Evolutionary conservation across 306 rosid species (phyloP).

Genomic region (apple (Malus domestica)): ASM211411v1 NC_041793.1:30615001-30615500

Average conservation of each 20-base stretch:
- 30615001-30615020: neutral
- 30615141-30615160: conserved; percentile 37
- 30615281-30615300: neutral
- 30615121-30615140: conserved; percentile 10
- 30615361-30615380: conserved; percentile 11
- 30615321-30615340: neutral
- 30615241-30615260: conserved; percentile 11
- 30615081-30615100: neutral
- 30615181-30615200: conserved; percentile 33
- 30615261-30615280: neutral
- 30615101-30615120: neutral
- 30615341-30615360: conserved; percentile 14
- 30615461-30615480: conserved; percentile 71
- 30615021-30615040: too few species aligned
- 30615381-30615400: neutral
- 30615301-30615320: conserved; percentile 30
- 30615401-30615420: conserved; percentile 10
- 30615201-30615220: conserved; percentile 40
- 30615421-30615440: conserved; percentile 46
- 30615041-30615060: neutral
- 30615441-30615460: conserved; percentile 51
- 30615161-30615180: conserved; percentile 25
- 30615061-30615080: neutral
- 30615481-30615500: conserved; percentile 37
- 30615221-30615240: conserved; percentile 41